Evolutionary conservation across 805 yeast species (phyloP), one percentile per base, ranked within the genome.

Genomic region (Lachancea sp.): DNA sequence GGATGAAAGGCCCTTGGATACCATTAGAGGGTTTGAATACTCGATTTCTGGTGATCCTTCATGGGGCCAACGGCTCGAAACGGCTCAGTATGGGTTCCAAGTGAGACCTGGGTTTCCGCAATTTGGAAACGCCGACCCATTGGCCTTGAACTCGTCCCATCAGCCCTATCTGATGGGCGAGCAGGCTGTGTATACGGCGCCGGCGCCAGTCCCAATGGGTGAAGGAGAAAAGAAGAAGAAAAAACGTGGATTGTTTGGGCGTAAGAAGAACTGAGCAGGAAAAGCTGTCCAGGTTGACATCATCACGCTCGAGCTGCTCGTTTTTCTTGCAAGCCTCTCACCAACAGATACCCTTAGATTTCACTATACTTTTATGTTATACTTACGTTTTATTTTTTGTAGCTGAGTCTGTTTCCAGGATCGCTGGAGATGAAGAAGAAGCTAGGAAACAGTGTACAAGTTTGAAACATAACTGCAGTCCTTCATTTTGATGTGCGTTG

Each of bases 1-100:
- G 66, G 91, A 90, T 64, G 99, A 93, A 68, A 79, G 99, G 58
- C 99, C 99, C 3, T 70, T 93, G 57, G 99, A 95, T 65, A 93
- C 99, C 2, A 90, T 93, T 58, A 75, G 98, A 56, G 75, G 86
- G 4, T 93, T 93, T 66, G 98, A 93, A 70, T 93, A 83, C 61
- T 82, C 97, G 32, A 89, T 93, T 52, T 87, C 96, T 6, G 65
- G 67, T 33, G 99, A 93, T 65, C 68, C 74, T 47, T 66, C 77
- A 11, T 83, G 85, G 70, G 79, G 82, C 44, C 93, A 87, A 46
- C 88, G 85, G 56, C 72, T 88, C 57, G 97, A 90, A 66, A 74
- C 90, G 3, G 77, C 78, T 7, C 71, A 78, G 16, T 74, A 84
- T 36, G 98, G 97, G 13, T 90, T 95, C 83, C 79, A 85, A 44